phyloP scores from a whole-genome alignment of 1,139 yeast species.

The Chernovozyma aurita region DNA sequence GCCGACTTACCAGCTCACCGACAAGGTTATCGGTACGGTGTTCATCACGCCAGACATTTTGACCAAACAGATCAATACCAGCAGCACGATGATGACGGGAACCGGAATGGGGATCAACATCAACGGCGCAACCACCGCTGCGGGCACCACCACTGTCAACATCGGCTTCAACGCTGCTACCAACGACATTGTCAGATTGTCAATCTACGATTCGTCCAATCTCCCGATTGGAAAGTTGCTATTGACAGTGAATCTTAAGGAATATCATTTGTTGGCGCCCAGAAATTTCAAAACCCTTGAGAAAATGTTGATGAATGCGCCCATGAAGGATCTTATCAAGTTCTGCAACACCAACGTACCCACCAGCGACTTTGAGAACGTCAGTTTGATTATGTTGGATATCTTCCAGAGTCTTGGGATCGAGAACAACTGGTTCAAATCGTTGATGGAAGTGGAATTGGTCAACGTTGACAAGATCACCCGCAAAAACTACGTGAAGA shows the following conservation, averaged over 20 bases:
- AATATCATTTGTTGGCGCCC: constrained; percentile 59
- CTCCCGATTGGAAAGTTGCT: constrained; percentile 56
- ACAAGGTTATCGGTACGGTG: constrained; percentile 49
- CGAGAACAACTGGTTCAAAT: constrained; percentile 66
- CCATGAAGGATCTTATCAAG: constrained; percentile 46
- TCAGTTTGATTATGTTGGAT: constrained; percentile 54
- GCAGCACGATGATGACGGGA: constrained; percentile 37
- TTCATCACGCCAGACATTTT: constrained; percentile 54
- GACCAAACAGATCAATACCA: constrained; percentile 28
- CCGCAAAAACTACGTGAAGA: constrained; percentile 32
- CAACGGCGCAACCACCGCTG: constrained; percentile 13
- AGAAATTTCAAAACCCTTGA: constrained; percentile 56
- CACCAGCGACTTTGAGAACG: constrained; percentile 48
- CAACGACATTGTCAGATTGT: constrained; percentile 37
- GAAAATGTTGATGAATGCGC: constrained; percentile 48
- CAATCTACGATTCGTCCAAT: constrained; percentile 39
- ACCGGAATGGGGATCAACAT: constrained; percentile 24
- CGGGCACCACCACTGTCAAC: constrained; percentile 2
- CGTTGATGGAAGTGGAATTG: constrained; percentile 64
- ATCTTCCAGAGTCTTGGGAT: constrained; percentile 59
- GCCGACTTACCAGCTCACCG: constrained; percentile 21
- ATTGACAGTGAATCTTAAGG: constrained; percentile 49
- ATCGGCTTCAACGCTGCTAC: constrained; percentile 8
- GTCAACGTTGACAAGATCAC: constrained; percentile 44
- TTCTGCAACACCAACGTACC: constrained; percentile 42